Evolutionary conservation across 1,284 basidiomycete species (phyloP).

Genomic region (Irpex sp.): DNA sequence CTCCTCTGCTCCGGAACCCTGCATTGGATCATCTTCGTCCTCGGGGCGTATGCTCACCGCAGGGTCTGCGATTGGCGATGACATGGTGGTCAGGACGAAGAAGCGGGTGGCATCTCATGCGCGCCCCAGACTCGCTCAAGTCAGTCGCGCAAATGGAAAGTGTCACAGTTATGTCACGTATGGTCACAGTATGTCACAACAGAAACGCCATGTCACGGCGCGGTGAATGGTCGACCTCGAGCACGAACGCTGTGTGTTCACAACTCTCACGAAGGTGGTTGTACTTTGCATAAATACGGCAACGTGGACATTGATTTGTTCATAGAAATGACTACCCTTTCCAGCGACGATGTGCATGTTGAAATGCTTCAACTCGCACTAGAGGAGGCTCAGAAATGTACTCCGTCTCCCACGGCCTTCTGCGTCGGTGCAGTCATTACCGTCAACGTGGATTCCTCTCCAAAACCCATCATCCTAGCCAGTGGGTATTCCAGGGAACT

Average conservation of each 20-base stretch:
- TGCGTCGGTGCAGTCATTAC: slow-evolving; percentile 92
- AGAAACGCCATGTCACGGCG: neutral
- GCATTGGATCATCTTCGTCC: slow-evolving; percentile 57
- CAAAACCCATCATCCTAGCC: slow-evolving; percentile 54
- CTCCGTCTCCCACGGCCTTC: slow-evolving; percentile 79
- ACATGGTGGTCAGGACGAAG: slow-evolving; percentile 41
- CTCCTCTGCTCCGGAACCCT: slow-evolving; percentile 44
- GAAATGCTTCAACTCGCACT: slow-evolving; percentile 66
- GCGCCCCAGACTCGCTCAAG: neutral
- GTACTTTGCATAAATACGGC: neutral
- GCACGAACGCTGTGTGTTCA: neutral
- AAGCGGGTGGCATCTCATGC: slow-evolving; percentile 11
- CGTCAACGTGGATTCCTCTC: slow-evolving; percentile 36
- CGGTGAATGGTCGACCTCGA: neutral
- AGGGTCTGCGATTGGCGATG: slow-evolving; percentile 40
- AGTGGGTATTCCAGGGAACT: slow-evolving; percentile 93
- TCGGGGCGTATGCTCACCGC: slow-evolving; percentile 24
- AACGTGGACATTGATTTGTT: neutral
- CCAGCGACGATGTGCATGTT: slow-evolving; percentile 8
- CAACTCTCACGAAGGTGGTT: neutral
- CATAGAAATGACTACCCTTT: neutral
- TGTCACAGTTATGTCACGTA: neutral
- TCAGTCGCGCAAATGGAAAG: neutral
- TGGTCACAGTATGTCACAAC: neutral
- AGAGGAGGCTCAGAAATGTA: slow-evolving; percentile 69